Conservation (phyloP, 306 rosid species). For the Malus domestica region DNA sequence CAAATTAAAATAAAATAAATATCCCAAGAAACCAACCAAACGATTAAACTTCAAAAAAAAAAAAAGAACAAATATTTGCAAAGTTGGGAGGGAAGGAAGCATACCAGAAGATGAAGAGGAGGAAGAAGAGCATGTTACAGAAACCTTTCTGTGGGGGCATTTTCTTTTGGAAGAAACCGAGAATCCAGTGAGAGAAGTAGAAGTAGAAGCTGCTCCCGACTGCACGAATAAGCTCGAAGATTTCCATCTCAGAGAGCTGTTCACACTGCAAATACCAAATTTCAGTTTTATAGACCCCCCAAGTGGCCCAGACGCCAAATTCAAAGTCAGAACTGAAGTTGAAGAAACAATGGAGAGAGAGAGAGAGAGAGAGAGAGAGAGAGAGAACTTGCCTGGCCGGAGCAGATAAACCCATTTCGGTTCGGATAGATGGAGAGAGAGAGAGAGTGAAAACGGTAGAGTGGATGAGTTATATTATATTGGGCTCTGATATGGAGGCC, state of each 20-base stretch:
- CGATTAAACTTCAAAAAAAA: neutral
- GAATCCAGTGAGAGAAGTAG: conserved; percentile 12
- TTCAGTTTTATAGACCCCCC: neutral
- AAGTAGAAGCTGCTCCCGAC: conserved; percentile 12
- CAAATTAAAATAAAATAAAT: neutral
- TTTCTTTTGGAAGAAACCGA: conserved; percentile 28
- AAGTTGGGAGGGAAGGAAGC: neutral
- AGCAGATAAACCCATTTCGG: conserved; percentile 46
- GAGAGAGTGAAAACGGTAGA: neutral
- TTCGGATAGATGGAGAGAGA: neutral
- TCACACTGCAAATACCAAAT: conserved; percentile 30
- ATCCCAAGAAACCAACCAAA: neutral
- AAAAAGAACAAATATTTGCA: neutral
- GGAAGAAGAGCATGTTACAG: conserved; percentile 48
- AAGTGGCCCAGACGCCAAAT: neutral
- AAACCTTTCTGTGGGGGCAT: conserved; percentile 14
- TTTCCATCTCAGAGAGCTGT: conserved; percentile 54
- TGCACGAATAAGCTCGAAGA: conserved; percentile 46
- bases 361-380: conserved; percentile 13
- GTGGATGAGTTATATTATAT: neutral
- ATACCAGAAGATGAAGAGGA: conserved; percentile 55
- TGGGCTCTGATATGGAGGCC: neutral
- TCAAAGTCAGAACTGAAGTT: conserved; percentile 4
- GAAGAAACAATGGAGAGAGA: neutral
- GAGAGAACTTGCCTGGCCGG: conserved; percentile 38